phyloP scores from a whole-genome alignment of 1,139 yeast species.

The Meyerozyma athensensis region DNA sequence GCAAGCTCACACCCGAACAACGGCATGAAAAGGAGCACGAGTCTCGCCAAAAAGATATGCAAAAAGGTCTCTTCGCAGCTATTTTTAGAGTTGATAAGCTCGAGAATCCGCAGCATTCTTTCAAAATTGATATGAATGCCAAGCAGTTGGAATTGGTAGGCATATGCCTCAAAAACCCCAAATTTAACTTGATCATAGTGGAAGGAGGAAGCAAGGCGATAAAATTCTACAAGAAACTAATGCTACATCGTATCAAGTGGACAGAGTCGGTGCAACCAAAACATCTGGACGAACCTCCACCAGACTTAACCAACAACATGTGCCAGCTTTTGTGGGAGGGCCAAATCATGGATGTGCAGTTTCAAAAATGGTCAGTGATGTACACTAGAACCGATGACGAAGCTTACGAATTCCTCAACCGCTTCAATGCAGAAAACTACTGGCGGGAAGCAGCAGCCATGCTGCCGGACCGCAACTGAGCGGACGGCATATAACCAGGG shows the following conservation, averaged over 20 bases:
- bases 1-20: slow-evolving; percentile 61
- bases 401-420: slow-evolving; percentile 44
- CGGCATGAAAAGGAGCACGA: slow-evolving; percentile 43
- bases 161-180: slow-evolving; percentile 36
- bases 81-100: slow-evolving; percentile 57
- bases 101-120: slow-evolving; percentile 62
- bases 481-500: neutral
- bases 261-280: slow-evolving; percentile 36
- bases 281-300: slow-evolving; percentile 12
- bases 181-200: slow-evolving; percentile 57
- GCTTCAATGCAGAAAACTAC: slow-evolving; percentile 53
- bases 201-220: slow-evolving; percentile 69
- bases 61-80: slow-evolving; percentile 48
- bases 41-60: slow-evolving; percentile 41
- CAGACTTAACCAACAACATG: slow-evolving; percentile 43
- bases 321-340: slow-evolving; percentile 77
- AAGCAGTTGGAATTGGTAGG: slow-evolving; percentile 68
- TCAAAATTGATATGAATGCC: slow-evolving; percentile 75
- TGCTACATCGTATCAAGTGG: slow-evolving; percentile 70
- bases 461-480: slow-evolving; percentile 4
- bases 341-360: slow-evolving; percentile 47
- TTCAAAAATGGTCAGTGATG: slow-evolving; percentile 59
- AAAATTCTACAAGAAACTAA: slow-evolving; percentile 56
- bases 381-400: slow-evolving; percentile 49
- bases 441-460: slow-evolving; percentile 47